Percentiles rank a stretch among this genome's conserved stretches.
These are phyloP conservation scores for Chaetomium olivaceum DNA, from an alignment of 2,329 filamentous ascomycete genomes.

Conservation along the genomic window DNA sequence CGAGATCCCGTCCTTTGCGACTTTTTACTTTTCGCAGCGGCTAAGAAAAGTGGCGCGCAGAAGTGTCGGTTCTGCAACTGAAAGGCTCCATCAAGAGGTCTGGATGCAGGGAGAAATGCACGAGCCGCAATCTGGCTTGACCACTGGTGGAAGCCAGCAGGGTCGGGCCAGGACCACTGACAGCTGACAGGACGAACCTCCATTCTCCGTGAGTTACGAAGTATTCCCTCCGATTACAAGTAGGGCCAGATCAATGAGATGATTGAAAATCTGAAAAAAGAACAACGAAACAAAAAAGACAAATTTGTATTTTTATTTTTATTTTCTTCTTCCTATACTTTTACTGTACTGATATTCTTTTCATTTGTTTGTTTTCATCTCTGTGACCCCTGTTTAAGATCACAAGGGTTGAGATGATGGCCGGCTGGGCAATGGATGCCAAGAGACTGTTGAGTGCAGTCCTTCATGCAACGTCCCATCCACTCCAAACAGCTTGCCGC, in stretches of 20 bases:
- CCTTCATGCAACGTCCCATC: background rate
- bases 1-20: conserved; percentile 1
- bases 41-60: conserved; percentile 24
- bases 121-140: background rate
- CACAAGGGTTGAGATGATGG: background rate
- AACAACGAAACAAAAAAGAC: background rate
- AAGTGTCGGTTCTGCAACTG: conserved; percentile 4
- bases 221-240: background rate
- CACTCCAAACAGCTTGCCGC: background rate
- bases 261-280: background rate
- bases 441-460: background rate
- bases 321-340: background rate
- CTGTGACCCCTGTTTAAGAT: background rate
- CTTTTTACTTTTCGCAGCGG: conserved; percentile 18
- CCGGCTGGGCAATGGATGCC: background rate
- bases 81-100: conserved; percentile 6
- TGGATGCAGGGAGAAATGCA: background rate
- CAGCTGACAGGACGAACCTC: background rate
- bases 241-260: background rate
- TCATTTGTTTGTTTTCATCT: background rate
- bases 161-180: background rate
- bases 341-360: background rate
- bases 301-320: background rate
- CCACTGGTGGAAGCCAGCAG: background rate
- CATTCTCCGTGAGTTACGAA: background rate